Evolutionary conservation across 108 stramenopile species (phyloP), one percentile per base, ranked within the genome.

Genomic region (Cyclotella choctawhatcheeana): DNA sequence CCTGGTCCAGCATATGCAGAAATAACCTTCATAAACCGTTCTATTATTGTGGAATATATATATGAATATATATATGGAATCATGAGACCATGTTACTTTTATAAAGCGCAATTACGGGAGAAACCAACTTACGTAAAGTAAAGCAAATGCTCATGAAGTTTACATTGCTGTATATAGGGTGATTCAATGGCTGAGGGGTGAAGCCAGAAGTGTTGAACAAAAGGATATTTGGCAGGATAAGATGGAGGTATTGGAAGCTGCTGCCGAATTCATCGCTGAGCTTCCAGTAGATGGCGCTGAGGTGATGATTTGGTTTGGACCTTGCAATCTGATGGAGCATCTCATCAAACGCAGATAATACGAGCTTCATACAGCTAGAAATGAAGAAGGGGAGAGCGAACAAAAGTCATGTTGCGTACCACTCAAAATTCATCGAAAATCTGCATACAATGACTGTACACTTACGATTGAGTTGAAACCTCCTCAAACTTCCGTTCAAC

Each of bases 21-120:
- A 29, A 79, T n/a, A 29, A 72, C 51, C 47, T 64, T 67, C 59
- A 79, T 67, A 24, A 79, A 72, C n/a, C 66, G 64, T n/a, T 48
- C n/a, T n/a, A n/a, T n/a, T n/a, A n/a, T n/a, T n/a, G n/a, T n/a
- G n/a, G n/a, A n/a, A n/a, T n/a, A n/a, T n/a, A n/a, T n/a, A n/a
- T n/a, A n/a, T n/a, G n/a, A n/a, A n/a, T n/a, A n/a, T n/a, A n/a
- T n/a, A n/a, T n/a, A n/a, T n/a, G n/a, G n/a, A n/a, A n/a, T n/a
- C n/a, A n/a, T n/a, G n/a, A n/a, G n/a, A n/a, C n/a, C n/a, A 52
- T 5, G 24, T 22, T 22, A 52, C 51, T 52, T 10, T 52, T 22
- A 52, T 18, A 22, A 52, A 52, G 1, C 51, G 51, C 20, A n/a
- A n/a, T n/a, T n/a, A n/a, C n/a, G n/a, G n/a, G n/a, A n/a, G n/a